These are phyloP conservation scores for Metschnikowia continentalis DNA, from an alignment of 805 yeast species.

Conservation along the genomic window DNA sequence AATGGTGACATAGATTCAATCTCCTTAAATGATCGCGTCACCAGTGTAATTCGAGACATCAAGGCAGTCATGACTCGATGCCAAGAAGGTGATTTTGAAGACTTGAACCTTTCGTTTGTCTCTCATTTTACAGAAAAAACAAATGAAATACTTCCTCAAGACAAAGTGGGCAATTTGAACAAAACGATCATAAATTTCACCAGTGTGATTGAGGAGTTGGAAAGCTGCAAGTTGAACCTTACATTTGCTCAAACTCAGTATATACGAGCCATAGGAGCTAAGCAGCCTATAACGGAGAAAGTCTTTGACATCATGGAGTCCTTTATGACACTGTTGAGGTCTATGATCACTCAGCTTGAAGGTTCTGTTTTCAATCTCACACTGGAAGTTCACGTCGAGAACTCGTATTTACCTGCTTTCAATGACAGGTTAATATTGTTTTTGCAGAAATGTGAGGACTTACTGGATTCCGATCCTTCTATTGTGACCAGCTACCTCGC, in stretches of 20 bases:
- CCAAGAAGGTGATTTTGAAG: slow-evolving; percentile 1
- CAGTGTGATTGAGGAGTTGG: neutral
- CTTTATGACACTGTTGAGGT: neutral
- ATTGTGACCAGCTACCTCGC: neutral
- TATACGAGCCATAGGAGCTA: neutral
- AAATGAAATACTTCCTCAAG: neutral
- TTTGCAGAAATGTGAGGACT: neutral
- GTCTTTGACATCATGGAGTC: neutral
- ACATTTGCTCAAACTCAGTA: neutral
- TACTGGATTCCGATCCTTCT: neutral
- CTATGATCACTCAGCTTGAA: neutral
- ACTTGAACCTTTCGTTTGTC: neutral
- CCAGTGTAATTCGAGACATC: neutral
- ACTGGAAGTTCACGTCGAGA: neutral
- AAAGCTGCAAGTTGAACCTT: neutral
- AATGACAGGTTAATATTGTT: neutral
- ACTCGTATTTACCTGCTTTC: neutral
- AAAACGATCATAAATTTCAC: neutral
- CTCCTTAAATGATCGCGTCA: neutral
- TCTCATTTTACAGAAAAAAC: neutral
- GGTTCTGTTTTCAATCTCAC: neutral
- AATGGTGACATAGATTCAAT: neutral
- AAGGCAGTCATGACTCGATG: neutral
- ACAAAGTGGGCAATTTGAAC: neutral
- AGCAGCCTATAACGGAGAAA: neutral